Evolutionary conservation across 2,329 filamentous ascomycete species (phyloP), one percentile per base, ranked within the genome.

Genomic region (Calonectria honghensis): DNA sequence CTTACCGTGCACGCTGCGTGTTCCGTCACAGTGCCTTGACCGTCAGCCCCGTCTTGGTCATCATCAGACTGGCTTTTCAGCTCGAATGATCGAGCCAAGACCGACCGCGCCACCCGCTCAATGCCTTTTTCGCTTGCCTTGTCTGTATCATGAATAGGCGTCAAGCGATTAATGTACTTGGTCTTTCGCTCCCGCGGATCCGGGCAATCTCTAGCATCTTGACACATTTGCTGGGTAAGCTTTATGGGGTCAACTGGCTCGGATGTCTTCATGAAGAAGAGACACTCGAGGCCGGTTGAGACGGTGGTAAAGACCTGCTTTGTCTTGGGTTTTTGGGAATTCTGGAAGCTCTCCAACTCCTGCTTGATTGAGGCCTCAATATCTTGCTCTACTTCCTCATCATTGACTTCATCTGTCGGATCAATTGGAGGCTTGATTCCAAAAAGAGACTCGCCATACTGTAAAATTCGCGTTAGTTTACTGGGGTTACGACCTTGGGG

Each of bases 331-430:
- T 88, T 83, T 61, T 81, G 81, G 37, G 84, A 79, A 50, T 86
- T 81, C 70, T 90, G 91, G 79, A 96, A 90, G 3, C 86, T 88
- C 35, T 89, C 89, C n/a, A 97, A 84, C 84, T 97, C 95, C 81
- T 92, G 92, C 78, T 91, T 84, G 78, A 97, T 95, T 35, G 92
- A 90, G 6, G 91, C 89, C 81, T 96, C 94, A 78, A 97, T 95
- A 79, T 95, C 94, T n/a, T 85, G 85, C 18, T 84, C 84, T 0
- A 86, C 86, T 7, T 87, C 85, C 2, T 80, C 85, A 14, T 79
- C 84, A 14, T 83, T 82, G 66, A 80, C 76, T 31, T 81, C 81
- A 20, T 80, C 82, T 50, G 83, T 81, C 2, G 83, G 80, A 6
- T 80, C 82, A 52, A 83, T 82, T 4, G 83, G 80, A 5, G 83